Percentiles rank a stretch among this genome's conserved stretches.
These are phyloP conservation scores for Rhodotorula sp. DNA, from an alignment of 1,284 basidiomycete species.

Conservation along the genomic window DNA sequence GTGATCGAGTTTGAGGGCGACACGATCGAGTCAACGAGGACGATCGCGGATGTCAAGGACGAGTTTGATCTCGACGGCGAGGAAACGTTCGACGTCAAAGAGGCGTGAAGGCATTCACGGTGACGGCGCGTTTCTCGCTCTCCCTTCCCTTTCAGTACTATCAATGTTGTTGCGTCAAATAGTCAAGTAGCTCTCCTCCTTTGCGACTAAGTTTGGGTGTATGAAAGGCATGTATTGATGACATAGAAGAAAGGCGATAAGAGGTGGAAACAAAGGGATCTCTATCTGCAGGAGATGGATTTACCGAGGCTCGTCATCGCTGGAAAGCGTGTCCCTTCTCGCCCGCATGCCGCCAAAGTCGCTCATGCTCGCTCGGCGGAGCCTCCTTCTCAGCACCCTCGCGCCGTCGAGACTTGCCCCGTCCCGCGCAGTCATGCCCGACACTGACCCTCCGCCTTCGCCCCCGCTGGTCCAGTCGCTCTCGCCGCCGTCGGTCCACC, in stretches of 20 bases:
- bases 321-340: background rate
- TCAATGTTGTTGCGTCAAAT: background rate
- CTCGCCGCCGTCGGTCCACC: conserved; percentile 2
- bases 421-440: background rate
- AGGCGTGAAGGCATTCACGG: background rate
- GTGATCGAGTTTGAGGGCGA: conserved; percentile 35
- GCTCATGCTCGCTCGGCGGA: conserved; percentile 7
- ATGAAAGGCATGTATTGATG: background rate
- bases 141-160: background rate
- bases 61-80: conserved; percentile 36
- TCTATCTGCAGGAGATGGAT: background rate
- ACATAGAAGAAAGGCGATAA: background rate
- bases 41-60: conserved; percentile 21
- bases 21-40: conserved; percentile 12
- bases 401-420: background rate
- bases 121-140: background rate
- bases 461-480: conserved; percentile 13
- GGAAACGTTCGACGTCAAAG: conserved; percentile 31
- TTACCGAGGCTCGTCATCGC: background rate
- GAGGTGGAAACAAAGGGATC: background rate
- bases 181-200: too few relatives aligned
- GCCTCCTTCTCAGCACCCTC: background rate
- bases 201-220: too few relatives aligned
- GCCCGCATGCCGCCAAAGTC: background rate
- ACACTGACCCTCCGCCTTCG: background rate